phyloP scores from a whole-genome alignment of 2,329 filamentous ascomycete genomes.

The Dothistroma septosporum region DNA sequence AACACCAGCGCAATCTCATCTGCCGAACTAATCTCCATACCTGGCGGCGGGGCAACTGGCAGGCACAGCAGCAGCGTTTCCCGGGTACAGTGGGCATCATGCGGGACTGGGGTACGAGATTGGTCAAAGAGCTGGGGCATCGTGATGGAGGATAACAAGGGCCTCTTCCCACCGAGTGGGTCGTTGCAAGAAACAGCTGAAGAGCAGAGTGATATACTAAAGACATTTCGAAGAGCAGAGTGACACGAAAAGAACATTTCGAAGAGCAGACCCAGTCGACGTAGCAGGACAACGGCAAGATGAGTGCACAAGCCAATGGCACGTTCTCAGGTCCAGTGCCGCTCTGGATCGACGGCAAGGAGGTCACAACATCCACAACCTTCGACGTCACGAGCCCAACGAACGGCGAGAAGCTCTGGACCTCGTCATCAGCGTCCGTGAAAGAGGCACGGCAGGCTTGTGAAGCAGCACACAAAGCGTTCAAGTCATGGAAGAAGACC shows the following conservation, averaged over 20 bases:
- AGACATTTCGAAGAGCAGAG: not conserved
- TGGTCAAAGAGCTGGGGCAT: not conserved
- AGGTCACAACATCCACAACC: constrained; percentile 45
- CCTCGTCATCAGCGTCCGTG: constrained; percentile 55
- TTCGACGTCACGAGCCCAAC: constrained; percentile 57
- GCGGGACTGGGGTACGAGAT: not conserved
- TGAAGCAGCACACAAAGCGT: constrained; percentile 61
- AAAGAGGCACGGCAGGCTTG: constrained; percentile 54
- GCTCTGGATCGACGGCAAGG: constrained; percentile 48
- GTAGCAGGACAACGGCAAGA: not conserved
- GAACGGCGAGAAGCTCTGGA: constrained; percentile 51
- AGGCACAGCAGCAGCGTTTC: not conserved
- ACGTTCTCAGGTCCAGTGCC: constrained; percentile 30
- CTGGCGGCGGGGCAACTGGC: not conserved
- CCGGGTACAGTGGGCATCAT: not conserved
- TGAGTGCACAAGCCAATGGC: constrained; percentile 12
- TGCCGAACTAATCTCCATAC: not conserved
- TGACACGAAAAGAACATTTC: not conserved
- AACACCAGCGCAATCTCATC: not conserved
- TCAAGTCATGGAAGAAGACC: constrained; percentile 63
- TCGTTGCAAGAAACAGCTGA: not conserved
- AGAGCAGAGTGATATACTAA: not conserved
- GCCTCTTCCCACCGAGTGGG: not conserved
- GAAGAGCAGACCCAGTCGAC: not conserved
- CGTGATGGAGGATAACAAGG: not conserved